phyloP scores from a whole-genome alignment of 1,139 yeast genomes.

The Taphrina populina region DNA sequence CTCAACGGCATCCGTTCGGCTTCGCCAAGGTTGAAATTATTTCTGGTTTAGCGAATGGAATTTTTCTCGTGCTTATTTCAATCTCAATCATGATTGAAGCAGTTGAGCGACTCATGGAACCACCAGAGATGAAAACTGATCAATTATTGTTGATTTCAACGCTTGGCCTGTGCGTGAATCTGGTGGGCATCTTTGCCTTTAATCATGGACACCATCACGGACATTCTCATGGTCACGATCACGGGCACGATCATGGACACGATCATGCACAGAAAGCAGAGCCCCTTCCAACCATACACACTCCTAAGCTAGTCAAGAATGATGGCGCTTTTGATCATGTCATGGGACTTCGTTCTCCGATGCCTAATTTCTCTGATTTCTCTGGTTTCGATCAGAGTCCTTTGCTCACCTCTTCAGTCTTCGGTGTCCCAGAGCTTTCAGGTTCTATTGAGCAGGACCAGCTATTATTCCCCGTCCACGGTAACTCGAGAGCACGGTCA shows the following conservation, averaged over 20 bases:
- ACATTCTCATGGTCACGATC: slow-evolving; percentile 42
- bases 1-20: slow-evolving; percentile 80
- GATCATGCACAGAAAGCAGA: slow-evolving; percentile 4
- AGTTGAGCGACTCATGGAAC: slow-evolving; percentile 70
- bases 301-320: background rate
- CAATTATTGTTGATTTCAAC: slow-evolving; percentile 82
- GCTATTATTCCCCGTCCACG: no score
- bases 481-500: background rate
- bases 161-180: slow-evolving; percentile 79
- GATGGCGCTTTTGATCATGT: slow-evolving; percentile 8
- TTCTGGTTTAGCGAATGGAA: slow-evolving; percentile 94
- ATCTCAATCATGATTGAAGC: slow-evolving; percentile 88
- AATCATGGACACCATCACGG: slow-evolving; percentile 69
- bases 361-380: slow-evolving; percentile 10
- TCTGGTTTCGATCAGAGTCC: background rate
- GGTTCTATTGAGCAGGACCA: no score
- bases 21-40: slow-evolving; percentile 79
- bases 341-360: slow-evolving; percentile 13
- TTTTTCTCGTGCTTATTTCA: slow-evolving; percentile 79
- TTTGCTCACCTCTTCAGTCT: background rate
- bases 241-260: slow-evolving; percentile 44
- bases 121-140: slow-evolving; percentile 75
- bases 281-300: slow-evolving; percentile 14
- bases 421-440: no score
- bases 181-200: slow-evolving; percentile 91